phyloP scores from a whole-genome alignment of 202 grass and related monocot genomes.

The Bolboschoenoplectus hybrid region DNA sequence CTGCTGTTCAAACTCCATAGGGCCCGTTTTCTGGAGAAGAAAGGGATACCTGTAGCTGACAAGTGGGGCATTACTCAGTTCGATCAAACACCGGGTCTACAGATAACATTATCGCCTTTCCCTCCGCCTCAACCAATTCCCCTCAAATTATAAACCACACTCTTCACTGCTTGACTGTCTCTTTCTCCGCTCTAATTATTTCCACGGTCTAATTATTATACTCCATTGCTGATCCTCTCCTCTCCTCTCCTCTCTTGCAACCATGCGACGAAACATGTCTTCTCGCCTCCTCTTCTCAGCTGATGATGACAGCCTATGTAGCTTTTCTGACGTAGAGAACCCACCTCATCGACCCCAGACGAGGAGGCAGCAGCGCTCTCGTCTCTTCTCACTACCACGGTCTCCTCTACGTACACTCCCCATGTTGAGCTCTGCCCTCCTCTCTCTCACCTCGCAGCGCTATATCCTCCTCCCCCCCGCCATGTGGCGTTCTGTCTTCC shows the following conservation, averaged over 20 bases:
- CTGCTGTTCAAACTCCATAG: neutral
- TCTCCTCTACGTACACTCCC: slow-evolving; percentile 33
- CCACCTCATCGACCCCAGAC: neutral
- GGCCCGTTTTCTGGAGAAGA: neutral
- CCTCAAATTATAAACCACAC: neutral
- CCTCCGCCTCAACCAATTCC: neutral
- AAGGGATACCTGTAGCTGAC: neutral
- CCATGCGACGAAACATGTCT: neutral
- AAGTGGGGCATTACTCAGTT: neutral
- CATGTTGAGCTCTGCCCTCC: slow-evolving; percentile 43
- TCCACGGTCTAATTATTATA: neutral
- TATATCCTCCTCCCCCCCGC: neutral
- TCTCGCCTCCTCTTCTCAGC: neutral
- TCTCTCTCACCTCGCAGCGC: slow-evolving; percentile 28
- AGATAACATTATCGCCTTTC: neutral
- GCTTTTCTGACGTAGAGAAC: neutral
- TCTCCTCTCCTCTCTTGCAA: neutral
- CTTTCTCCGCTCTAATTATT: neutral
- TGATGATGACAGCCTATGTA: neutral
- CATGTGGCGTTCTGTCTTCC: slow-evolving; percentile 43
- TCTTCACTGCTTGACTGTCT: neutral
- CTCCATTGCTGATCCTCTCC: neutral
- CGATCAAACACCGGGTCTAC: neutral
- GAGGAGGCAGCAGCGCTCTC: neutral
- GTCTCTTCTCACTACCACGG: neutral